phyloP scores from a whole-genome alignment of 1,284 basidiomycete species.

The Wolfiporia cocos region DNA sequence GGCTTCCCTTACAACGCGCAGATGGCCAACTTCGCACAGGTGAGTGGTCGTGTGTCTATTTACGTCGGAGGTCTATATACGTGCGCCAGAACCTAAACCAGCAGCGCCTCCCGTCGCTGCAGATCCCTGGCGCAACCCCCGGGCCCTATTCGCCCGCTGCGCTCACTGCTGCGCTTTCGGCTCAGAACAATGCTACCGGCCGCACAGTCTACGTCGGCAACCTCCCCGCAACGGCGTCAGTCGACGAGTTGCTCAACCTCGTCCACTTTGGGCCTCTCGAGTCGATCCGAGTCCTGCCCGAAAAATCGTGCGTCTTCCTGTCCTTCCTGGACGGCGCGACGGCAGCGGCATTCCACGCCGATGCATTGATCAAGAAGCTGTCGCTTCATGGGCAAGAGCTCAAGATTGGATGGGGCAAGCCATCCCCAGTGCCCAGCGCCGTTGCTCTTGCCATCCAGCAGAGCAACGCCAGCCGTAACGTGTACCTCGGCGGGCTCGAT shows the following conservation, averaged over 20 bases:
- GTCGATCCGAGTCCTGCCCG: slow-evolving; percentile 91
- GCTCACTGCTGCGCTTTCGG: slow-evolving; percentile 57
- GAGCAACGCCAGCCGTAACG: slow-evolving; percentile 88
- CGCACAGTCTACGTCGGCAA: slow-evolving; percentile 98
- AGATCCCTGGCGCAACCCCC: slow-evolving; percentile 49
- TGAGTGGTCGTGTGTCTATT: slow-evolving; percentile 21
- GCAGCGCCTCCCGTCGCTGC: slow-evolving; percentile 56
- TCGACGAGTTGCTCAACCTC: slow-evolving; percentile 95
- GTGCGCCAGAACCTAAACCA: slow-evolving; percentile 32
- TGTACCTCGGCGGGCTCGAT: slow-evolving; percentile 89
- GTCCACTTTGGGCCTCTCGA: slow-evolving; percentile 98
- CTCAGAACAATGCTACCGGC: slow-evolving; percentile 58
- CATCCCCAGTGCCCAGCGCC: slow-evolving; percentile 78
- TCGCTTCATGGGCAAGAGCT: slow-evolving; percentile 88
- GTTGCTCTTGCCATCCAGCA: slow-evolving; percentile 85
- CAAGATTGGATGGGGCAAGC: slow-evolving; percentile 95
- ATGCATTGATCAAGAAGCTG: slow-evolving; percentile 90
- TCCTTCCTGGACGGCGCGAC: slow-evolving; percentile 92
- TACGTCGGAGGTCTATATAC: not conserved
- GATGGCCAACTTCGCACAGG: slow-evolving; percentile 64
- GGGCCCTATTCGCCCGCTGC: slow-evolving; percentile 67
- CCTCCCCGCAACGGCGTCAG: slow-evolving; percentile 91
- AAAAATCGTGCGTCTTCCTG: slow-evolving; percentile 97
- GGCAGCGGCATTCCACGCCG: slow-evolving; percentile 91
- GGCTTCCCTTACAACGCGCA: slow-evolving; percentile 68